Base-by-base conservation (phyloP, 129 eudicot genomes). In the Helianthus tuberosus region DNA sequence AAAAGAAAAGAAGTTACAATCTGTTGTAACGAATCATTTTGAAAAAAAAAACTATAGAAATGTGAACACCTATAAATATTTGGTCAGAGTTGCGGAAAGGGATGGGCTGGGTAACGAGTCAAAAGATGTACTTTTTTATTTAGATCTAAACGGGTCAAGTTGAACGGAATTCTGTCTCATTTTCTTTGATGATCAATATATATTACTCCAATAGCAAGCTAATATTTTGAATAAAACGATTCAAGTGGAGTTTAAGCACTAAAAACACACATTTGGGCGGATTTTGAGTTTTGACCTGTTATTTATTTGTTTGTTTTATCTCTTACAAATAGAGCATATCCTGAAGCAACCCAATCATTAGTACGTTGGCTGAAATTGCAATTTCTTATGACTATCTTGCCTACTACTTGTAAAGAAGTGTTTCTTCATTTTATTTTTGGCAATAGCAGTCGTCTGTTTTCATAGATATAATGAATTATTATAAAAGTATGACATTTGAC, bases 391-490 rank as follows among this genome's bases (percentile, higher is more conserved):
- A 57, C 10, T 14, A 72, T 5, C 65, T 32, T 70, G 38, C 65
- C 10, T 69, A 5, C 6, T 43, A 57, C 43, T 71, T 23, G 76
- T 25, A 57, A n/a, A n/a, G n/a, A 57, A 11, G 44, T 57, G 43
- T 38, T 51, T 57, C 54, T 57, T 71, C 20, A 38, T 57, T 5
- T 12, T 3, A 17, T 57, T 57, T 55, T 71, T 71, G 20, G 50
- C 67, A 10, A 71, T 71, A 39, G 55, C 23, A 35, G 64, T 71
- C 54, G 66, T 57, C 27, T 58, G 55, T 72, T 23, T 46, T 54
- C 11, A 57, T 8, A 59, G 7, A 72, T 51, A 29, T 17, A 1
- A 52, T 12, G 6, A n/a, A n/a, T n/a, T n/a, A n/a, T n/a, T n/a
- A n/a, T n/a, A n/a, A n/a, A n/a, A n/a, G n/a, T n/a, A n/a, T n/a